A percentile compares a stretch with the other conserved stretches of the same genome.
These are phyloP conservation scores for Rhododendron ovatum DNA, from an alignment of 148 eudicot genomes.

Conservation along the genomic window DNA sequence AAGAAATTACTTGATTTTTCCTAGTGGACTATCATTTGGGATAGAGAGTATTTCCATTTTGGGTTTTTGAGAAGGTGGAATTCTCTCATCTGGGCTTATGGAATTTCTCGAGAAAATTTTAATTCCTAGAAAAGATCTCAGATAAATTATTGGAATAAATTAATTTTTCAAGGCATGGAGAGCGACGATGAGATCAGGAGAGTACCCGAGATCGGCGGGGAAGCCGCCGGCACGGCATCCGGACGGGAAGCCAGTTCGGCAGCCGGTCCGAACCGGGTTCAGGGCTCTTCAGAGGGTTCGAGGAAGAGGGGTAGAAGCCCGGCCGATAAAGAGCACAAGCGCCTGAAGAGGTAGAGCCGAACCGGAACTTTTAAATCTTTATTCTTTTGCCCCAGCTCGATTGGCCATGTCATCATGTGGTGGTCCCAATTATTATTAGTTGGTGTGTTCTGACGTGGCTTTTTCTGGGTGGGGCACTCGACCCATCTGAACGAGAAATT, in stretches of 20 bases:
- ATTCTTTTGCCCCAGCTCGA: neutral
- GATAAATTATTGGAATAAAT: neutral
- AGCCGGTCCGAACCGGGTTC: constrained; percentile 43
- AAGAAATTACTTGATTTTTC: neutral
- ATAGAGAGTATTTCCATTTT: neutral
- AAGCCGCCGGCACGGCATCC: constrained; percentile 43
- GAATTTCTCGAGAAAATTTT: neutral
- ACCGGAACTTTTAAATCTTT: constrained; percentile 1
- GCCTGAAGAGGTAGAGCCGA: constrained; percentile 65
- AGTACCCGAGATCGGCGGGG: constrained; percentile 87
- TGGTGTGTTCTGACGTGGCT: constrained; percentile 3
- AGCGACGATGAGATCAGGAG: constrained; percentile 96
- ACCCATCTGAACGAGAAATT: neutral
- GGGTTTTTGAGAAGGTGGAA: neutral
- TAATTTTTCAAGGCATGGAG: constrained; percentile 61
- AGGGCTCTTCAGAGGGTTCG: constrained; percentile 51
- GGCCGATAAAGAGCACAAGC: constrained; percentile 92
- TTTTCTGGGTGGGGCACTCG: neutral
- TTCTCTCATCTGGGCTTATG: neutral
- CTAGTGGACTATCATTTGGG: neutral
- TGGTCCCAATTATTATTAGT: neutral
- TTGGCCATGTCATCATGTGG: neutral
- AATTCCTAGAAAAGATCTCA: neutral
- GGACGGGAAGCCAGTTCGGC: constrained; percentile 48
- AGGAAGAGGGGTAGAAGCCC: constrained; percentile 88